phyloP scores from a whole-genome alignment of 108 stramenopile species.

The Craspedostauros australis region DNA sequence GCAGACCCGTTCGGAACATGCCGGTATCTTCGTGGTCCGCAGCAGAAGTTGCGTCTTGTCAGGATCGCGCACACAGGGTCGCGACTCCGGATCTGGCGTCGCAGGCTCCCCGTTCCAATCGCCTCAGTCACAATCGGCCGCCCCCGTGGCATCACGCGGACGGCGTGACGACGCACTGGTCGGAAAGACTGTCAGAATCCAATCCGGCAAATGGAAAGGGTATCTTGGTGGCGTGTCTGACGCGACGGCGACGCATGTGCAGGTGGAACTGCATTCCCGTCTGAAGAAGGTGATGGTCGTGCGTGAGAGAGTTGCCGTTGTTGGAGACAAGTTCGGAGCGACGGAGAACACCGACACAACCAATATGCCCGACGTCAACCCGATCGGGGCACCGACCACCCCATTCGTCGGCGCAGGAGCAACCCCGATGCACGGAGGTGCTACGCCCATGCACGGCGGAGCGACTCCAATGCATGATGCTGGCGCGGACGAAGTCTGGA shows the following conservation, averaged over 20 bases:
- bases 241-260: constrained; percentile 84
- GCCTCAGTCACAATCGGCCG: constrained; percentile 57
- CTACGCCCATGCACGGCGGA: constrained; percentile 84
- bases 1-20: constrained; percentile 78
- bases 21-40: constrained; percentile 86
- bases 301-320: constrained; percentile 74
- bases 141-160: constrained; percentile 37
- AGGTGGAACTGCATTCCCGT: constrained; percentile 84
- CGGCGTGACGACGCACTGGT: constrained; percentile 73
- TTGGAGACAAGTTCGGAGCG: constrained; percentile 88
- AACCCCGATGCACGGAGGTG: constrained; percentile 82
- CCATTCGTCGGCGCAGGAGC: constrained; percentile 55
- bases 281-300: constrained; percentile 90
- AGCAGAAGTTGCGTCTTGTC: constrained; percentile 82
- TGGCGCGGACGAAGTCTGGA: constrained; percentile 78
- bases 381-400: constrained; percentile 24
- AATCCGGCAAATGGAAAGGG: constrained; percentile 91
- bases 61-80: constrained; percentile 51
- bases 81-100: too few species aligned
- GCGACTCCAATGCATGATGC: constrained; percentile 82
- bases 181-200: constrained; percentile 86
- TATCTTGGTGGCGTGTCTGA: constrained; percentile 83
- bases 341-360: constrained; percentile 45
- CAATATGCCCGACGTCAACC: constrained; percentile 21
- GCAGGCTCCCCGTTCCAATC: constrained; percentile 69